Percentiles rank a stretch among this genome's conserved stretches.
These are phyloP conservation scores for Cyanophora paradoxa DNA, from an alignment of 78 protist genomes.

Conservation along the genomic window DNA sequence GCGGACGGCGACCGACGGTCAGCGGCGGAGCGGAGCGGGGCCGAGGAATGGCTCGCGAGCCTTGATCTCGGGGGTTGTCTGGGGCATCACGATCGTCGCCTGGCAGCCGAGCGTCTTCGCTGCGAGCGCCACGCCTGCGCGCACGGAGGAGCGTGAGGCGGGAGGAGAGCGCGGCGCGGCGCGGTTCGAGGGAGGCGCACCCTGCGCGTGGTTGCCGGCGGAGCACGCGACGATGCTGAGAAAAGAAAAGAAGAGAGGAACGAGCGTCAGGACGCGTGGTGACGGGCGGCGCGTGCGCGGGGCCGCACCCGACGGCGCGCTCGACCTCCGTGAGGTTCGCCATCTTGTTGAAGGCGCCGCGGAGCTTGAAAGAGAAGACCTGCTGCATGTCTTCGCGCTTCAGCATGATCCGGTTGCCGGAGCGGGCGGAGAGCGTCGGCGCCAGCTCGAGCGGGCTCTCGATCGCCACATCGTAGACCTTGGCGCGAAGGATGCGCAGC, in stretches of 20 bases:
- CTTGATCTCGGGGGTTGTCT: slow-evolving; percentile 57
- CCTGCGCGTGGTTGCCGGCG: slow-evolving; percentile 80
- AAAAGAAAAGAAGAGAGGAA: background rate
- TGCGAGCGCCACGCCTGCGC: slow-evolving; percentile 64
- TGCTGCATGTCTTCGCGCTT: slow-evolving; percentile 59
- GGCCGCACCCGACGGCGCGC: no score
- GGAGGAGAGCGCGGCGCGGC: no score
- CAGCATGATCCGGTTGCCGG: slow-evolving; percentile 3
- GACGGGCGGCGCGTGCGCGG: no score
- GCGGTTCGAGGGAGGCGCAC: no score
- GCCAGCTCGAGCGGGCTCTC: slow-evolving; percentile 22
- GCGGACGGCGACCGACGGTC: no score
- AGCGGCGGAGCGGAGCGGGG: no score
- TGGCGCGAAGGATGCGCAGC: slow-evolving; percentile 32
- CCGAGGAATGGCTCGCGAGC: no score
- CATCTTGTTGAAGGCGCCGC: slow-evolving; percentile 74
- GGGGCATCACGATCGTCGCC: slow-evolving; percentile 68
- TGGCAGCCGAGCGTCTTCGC: slow-evolving; percentile 32
- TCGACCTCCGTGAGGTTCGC: slow-evolving; percentile 49
- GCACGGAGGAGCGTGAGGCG: no score
- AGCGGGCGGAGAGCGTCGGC: background rate
- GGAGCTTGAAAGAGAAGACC: slow-evolving; percentile 57
- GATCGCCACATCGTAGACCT: slow-evolving; percentile 31
- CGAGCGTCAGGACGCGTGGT: background rate
- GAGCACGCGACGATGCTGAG: slow-evolving; percentile 46